Base-by-base conservation (phyloP, 768 basidiomycete species). In the Strobilomyces dryophilus region DNA sequence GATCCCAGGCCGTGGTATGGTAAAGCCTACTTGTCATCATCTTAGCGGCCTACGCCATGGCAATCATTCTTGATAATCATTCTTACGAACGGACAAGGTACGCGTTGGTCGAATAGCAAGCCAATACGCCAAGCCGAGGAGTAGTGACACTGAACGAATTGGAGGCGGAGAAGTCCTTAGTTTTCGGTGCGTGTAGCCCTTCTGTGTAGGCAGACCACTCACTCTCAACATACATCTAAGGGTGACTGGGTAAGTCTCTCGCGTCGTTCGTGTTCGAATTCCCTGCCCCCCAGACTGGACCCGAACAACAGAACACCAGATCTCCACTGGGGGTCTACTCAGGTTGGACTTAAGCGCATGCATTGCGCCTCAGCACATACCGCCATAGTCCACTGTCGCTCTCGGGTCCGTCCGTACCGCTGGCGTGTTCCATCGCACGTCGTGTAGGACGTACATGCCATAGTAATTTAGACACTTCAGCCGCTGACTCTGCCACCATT, bases 101-200 rank as follows among this genome's bases (percentile, higher is more conserved):
- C 84, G 90, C 32, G 83, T 93, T 47, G 91, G 91, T 7, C 82
- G 97, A 11, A 98, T 98, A 56, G 97, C 95, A 1, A 95, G 95
- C 0, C 95, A 97, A 67, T 97, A 95, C 60, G 94, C 95, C 15
- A 97, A 95, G 68, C 97, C 95, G 2, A 79, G 95, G 51, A 91
- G 88, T 63, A 94, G 88, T 63, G 73, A 76, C 11, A 90, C 80
- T 12, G 95, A 99, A 69, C 82, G 78, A 54, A 76, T 95, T 9
- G 84, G 82, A 15, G 86, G 84, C 45, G 79, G 74, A 31, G 82
- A 92, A 59, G 87, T 98, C 0, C 71, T 86, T 47, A 95, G 89
- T 67, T 98, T 98, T 70, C 79, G 92, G 92, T 90, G 52, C n/a
- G 80, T 69, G 17, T 34, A 24, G 2, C 5, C 6, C 8, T 37